phyloP scores from a whole-genome alignment of 2,329 filamentous ascomycete genomes.

The Podosphaera xanthii region DNA sequence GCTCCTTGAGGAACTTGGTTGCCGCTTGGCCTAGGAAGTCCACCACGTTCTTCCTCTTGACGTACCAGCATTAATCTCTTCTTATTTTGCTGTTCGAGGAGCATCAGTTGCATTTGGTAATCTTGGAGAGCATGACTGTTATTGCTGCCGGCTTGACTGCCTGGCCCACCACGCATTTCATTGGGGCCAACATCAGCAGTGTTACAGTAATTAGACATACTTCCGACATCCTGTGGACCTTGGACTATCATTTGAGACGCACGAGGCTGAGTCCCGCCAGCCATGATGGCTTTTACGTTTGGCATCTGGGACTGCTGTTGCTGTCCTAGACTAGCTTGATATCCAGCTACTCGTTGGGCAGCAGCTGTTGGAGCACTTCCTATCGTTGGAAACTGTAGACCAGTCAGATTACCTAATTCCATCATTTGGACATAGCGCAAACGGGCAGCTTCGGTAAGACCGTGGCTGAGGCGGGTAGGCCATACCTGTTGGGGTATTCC shows the following conservation, averaged over 20 bases:
- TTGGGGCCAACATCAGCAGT: slow-evolving; percentile 31
- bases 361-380: slow-evolving; percentile 21
- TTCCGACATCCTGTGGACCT: slow-evolving; percentile 36
- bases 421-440: slow-evolving; percentile 48
- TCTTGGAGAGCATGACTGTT: slow-evolving; percentile 61
- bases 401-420: slow-evolving; percentile 48
- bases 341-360: slow-evolving; percentile 50
- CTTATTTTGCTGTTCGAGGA: slow-evolving; percentile 73
- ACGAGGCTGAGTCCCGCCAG: slow-evolving; percentile 47
- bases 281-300: slow-evolving; percentile 31
- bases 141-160: slow-evolving; percentile 17
- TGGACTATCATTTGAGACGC: slow-evolving; percentile 59
- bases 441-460: slow-evolving; percentile 28
- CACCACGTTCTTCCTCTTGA: slow-evolving; percentile 43
- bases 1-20: slow-evolving; percentile 28
- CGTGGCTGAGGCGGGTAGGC: slow-evolving; percentile 25
- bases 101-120: slow-evolving; percentile 77
- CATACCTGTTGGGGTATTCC: slow-evolving; percentile 50
- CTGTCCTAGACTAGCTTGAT: slow-evolving; percentile 64
- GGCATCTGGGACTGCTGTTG: slow-evolving; percentile 29
- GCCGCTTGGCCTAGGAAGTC: slow-evolving; percentile 24
- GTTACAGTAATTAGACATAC: slow-evolving; percentile 39
- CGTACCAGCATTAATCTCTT: slow-evolving; percentile 67
- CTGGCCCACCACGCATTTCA: slow-evolving; percentile 33
- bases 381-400: slow-evolving; percentile 46